Percentiles rank a stretch among this genome's conserved stretches.
Evolutionary conservation across 345 rosid species (phyloP).

Genomic region (Brassica incana): DNA sequence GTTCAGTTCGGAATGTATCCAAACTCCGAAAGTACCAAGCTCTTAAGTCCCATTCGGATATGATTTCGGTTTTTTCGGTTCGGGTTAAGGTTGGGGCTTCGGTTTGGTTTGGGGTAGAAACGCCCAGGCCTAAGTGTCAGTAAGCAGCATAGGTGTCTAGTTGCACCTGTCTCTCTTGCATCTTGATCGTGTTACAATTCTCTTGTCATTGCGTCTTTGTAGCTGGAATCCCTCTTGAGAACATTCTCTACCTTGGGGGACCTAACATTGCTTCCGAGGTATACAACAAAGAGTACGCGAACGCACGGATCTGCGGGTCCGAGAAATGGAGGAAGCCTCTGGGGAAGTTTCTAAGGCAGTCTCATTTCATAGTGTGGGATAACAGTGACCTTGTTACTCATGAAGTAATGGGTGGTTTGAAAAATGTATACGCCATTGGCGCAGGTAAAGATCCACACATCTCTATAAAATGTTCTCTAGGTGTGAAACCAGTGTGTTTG

Average conservation of each 20-base stretch:
- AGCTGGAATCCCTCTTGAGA: slow-evolving; percentile 57
- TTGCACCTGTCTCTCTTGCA: background rate
- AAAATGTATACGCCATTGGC: slow-evolving; percentile 98
- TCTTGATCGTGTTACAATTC: background rate
- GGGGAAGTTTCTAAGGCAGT: slow-evolving; percentile 88
- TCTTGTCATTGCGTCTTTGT: background rate
- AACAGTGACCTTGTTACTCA: slow-evolving; percentile 96
- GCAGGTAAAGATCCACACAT: slow-evolving; percentile 57
- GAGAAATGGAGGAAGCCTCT: slow-evolving; percentile 93
- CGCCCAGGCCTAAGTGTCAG: background rate
- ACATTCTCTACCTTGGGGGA: slow-evolving; percentile 98
- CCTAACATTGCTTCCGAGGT: slow-evolving; percentile 98
- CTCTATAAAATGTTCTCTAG: background rate
- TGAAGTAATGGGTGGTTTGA: slow-evolving; percentile 98
- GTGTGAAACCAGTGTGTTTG: background rate
- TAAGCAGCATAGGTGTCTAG: background rate
- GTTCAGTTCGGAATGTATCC: no score
- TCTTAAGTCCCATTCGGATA: no score
- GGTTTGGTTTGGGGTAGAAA: no score
- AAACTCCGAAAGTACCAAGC: no score
- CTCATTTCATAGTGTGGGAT: slow-evolving; percentile 97
- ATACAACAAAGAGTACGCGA: slow-evolving; percentile 89
- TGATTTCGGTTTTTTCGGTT: no score
- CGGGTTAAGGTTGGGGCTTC: no score
- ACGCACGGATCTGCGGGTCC: slow-evolving; percentile 96